Percentiles rank a stretch among this genome's conserved stretches.
These are phyloP conservation scores for Oehlia diaphana DNA, from an alignment of 192 early-diverging fungal species.

Conservation along the genomic window DNA sequence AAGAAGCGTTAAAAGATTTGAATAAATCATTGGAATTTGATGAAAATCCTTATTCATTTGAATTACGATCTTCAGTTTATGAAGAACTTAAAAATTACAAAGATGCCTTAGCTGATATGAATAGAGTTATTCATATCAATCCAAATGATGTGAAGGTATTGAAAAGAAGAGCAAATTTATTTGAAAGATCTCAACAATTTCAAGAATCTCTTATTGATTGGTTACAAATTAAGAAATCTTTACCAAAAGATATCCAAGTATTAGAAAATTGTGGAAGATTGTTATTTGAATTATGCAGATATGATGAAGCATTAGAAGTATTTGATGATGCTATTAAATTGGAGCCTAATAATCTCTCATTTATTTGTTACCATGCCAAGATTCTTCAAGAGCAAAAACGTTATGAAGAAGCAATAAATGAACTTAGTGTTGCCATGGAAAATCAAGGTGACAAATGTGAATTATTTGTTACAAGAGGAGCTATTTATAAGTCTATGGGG, in stretches of 20 bases:
- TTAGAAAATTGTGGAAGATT: conserved; percentile 9
- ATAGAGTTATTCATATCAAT: background rate
- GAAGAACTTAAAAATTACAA: background rate
- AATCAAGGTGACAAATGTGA: conserved; percentile 2
- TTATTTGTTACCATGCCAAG: background rate
- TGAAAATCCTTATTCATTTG: background rate
- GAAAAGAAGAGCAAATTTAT: background rate
- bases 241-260: background rate
- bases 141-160: background rate
- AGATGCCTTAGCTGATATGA: background rate
- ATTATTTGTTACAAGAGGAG: background rate
- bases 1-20: conserved; percentile 5
- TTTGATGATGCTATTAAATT: background rate
- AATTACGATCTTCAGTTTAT: conserved; percentile 6
- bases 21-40: conserved; percentile 21
- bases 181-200: background rate
- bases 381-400: background rate
- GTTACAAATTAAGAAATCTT: background rate
- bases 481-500: background rate
- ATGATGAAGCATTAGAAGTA: conserved; percentile 4
- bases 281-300: conserved; percentile 11
- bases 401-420: background rate
- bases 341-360: background rate
- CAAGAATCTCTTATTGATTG: conserved; percentile 15
- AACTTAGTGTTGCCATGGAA: background rate